Percentiles rank a stretch among this genome's conserved stretches.
Conservation (phyloP, 164 flowering plant species). For the Umbilicus rupestris region DNA sequence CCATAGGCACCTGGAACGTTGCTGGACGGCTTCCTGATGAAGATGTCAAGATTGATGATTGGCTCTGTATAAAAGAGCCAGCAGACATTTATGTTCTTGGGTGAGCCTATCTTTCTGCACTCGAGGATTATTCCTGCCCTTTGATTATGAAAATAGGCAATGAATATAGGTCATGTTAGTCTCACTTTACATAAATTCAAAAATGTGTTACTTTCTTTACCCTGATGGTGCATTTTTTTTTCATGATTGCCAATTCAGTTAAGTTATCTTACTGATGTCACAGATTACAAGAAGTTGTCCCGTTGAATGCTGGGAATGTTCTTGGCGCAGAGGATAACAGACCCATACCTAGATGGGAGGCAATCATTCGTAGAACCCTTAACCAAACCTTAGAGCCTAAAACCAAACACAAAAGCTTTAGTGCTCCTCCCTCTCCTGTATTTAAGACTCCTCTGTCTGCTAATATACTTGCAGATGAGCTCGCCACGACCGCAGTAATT, state of each 20-base stretch:
- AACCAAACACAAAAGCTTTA: constrained; percentile 54
- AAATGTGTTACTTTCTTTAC: no score
- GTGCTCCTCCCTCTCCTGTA: constrained; percentile 91
- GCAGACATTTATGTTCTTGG: constrained; percentile 84
- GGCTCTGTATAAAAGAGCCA: constrained; percentile 71
- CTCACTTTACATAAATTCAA: no score
- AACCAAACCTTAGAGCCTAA: constrained; percentile 58
- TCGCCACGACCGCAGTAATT: constrained; percentile 25
- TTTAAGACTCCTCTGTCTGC: constrained; percentile 52
- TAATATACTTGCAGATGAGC: constrained; percentile 48
- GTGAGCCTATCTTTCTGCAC: constrained; percentile 29
- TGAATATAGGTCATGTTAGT: not conserved
- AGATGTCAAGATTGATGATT: constrained; percentile 75
- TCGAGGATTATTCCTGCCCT: not conserved
- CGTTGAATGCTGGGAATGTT: constrained; percentile 57
- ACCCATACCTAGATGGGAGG: constrained; percentile 91
- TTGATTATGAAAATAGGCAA: not conserved
- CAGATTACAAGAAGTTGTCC: constrained; percentile 82
- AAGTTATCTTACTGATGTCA: not conserved
- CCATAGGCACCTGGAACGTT: constrained; percentile 91
- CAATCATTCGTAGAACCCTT: constrained; percentile 67
- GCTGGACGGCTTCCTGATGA: constrained; percentile 71
- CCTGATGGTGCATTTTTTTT: not conserved
- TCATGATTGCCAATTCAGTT: not conserved
- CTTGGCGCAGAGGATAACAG: constrained; percentile 53